A percentile compares a stretch with the other conserved stretches of the same genome.
Conservation (phyloP, 495 filamentous ascomycete species). For the Aspergillus coremiiformis region DNA sequence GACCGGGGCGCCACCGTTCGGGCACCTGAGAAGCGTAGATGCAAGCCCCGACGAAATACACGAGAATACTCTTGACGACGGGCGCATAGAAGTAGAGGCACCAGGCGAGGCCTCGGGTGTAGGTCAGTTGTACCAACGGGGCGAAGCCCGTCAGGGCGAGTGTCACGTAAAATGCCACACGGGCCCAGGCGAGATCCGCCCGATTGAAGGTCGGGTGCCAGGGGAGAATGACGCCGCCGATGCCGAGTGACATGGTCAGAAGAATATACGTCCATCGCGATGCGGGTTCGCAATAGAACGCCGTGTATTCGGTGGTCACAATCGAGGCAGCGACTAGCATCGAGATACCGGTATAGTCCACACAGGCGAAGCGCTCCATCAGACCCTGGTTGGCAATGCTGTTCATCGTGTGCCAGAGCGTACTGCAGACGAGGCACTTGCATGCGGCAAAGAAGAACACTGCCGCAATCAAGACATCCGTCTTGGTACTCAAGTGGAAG, state of each 20-base stretch:
- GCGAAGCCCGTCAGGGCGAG: constrained; percentile 87
- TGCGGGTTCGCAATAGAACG: constrained; percentile 92
- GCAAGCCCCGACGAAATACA: constrained; percentile 77
- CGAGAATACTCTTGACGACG: constrained; percentile 71
- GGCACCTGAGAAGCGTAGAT: constrained; percentile 93
- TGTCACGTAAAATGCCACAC: constrained; percentile 86
- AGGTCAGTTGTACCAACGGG: constrained; percentile 73
- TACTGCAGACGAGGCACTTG: constrained; percentile 92
- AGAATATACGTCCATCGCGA: constrained; percentile 83
- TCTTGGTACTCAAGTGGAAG: constrained; percentile 76
- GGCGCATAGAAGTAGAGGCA: constrained; percentile 85
- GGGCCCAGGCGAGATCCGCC: constrained; percentile 80
- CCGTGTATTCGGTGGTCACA: constrained; percentile 97
- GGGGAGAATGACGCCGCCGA: constrained; percentile 84
- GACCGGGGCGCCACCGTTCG: constrained; percentile 84
- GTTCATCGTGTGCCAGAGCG: constrained; percentile 98
- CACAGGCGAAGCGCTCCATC: constrained; percentile 93
- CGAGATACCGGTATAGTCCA: constrained; percentile 98
- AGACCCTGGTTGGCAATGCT: constrained; percentile 81
- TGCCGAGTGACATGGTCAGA: constrained; percentile 70
- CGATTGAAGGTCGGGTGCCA: constrained; percentile 98
- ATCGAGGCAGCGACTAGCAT: constrained; percentile 93
- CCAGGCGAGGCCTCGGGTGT: constrained; percentile 66
- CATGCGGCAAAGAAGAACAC: constrained; percentile 96
- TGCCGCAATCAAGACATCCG: constrained; percentile 81